Evolutionary conservation across 2,329 filamentous ascomycete species (phyloP).

Genomic region (Fusarium palustre): DNA sequence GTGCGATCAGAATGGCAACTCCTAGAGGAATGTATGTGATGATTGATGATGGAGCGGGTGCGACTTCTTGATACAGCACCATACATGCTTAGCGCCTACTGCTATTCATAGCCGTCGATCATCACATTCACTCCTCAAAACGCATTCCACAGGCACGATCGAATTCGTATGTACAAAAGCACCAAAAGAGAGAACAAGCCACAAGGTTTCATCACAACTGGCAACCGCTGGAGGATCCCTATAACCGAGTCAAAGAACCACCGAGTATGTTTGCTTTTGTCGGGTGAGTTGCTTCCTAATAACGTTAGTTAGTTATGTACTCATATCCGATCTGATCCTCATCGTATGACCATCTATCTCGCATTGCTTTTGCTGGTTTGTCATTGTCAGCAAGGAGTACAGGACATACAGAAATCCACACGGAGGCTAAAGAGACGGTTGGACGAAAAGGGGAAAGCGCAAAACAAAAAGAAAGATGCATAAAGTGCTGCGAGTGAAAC

Average conservation of each 20-base stretch:
- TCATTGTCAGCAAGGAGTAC: slow-evolving; percentile 10
- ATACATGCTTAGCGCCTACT: slow-evolving; percentile 27
- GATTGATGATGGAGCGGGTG: slow-evolving; percentile 17
- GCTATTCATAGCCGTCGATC: slow-evolving; percentile 39
- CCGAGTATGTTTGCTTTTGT: slow-evolving; percentile 22
- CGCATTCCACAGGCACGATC: slow-evolving; percentile 10
- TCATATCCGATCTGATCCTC: slow-evolving; percentile 17
- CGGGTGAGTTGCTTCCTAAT: slow-evolving; percentile 18
- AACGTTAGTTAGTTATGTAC: not conserved
- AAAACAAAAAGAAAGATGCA: slow-evolving; percentile 3
- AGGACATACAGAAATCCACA: slow-evolving; percentile 12
- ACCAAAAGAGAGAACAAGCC: slow-evolving; percentile 33
- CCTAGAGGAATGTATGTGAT: slow-evolving; percentile 37
- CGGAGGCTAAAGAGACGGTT: slow-evolving; percentile 2
- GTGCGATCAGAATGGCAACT: slow-evolving; percentile 13
- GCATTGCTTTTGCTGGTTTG: slow-evolving; percentile 30
- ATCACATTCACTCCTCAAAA: slow-evolving; percentile 4
- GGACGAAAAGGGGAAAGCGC: not conserved
- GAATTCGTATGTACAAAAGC: not conserved
- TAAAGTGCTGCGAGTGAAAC: slow-evolving; percentile 11
- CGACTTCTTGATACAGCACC: slow-evolving; percentile 18
- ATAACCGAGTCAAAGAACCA: slow-evolving; percentile 15
- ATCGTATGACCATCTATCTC: slow-evolving; percentile 32
- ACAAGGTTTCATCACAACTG: slow-evolving; percentile 20
- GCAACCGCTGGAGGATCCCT: slow-evolving; percentile 7